These are phyloP conservation scores for Fulvia fulva DNA, from an alignment of 2,329 filamentous ascomycete species.

Conservation along the genomic window DNA sequence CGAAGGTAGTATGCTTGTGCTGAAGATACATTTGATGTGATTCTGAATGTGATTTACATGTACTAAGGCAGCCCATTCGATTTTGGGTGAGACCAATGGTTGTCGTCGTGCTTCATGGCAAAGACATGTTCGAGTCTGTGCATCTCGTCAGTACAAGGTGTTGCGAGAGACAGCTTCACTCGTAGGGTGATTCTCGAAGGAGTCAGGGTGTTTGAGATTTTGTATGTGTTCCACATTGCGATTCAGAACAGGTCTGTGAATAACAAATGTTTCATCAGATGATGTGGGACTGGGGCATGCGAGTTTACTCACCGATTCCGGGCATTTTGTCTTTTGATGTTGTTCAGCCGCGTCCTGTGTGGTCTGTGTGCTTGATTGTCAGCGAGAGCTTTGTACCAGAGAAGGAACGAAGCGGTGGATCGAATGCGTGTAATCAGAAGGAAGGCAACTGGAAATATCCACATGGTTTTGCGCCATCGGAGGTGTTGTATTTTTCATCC, in stretches of 20 bases:
- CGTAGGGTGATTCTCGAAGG: not conserved
- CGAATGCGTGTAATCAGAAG: not conserved
- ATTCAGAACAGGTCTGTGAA: slow-evolving; percentile 33
- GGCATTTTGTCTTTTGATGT: too few species aligned
- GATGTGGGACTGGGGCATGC: slow-evolving; percentile 3
- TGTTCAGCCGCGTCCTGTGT: not conserved
- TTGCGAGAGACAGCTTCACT: not conserved
- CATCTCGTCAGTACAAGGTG: not conserved
- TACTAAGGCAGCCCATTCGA: not conserved
- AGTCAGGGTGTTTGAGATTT: slow-evolving; percentile 15
- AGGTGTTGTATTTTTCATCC: not conserved
- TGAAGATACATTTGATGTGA: not conserved
- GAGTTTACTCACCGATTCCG: not conserved
- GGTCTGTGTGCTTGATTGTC: not conserved
- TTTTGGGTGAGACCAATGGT: not conserved
- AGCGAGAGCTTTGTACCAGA: not conserved
- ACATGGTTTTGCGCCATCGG: slow-evolving; percentile 2
- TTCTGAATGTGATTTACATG: not conserved
- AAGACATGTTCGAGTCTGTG: not conserved
- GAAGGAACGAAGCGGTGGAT: not conserved
- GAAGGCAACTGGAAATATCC: slow-evolving; percentile 5
- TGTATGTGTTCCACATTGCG: slow-evolving; percentile 23
- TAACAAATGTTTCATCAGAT: slow-evolving; percentile 26
- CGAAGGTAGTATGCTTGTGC: not conserved
- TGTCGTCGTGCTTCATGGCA: not conserved